phyloP scores from a whole-genome alignment of 352 stramenopile genomes.

The Aphanomyces astaci region DNA sequence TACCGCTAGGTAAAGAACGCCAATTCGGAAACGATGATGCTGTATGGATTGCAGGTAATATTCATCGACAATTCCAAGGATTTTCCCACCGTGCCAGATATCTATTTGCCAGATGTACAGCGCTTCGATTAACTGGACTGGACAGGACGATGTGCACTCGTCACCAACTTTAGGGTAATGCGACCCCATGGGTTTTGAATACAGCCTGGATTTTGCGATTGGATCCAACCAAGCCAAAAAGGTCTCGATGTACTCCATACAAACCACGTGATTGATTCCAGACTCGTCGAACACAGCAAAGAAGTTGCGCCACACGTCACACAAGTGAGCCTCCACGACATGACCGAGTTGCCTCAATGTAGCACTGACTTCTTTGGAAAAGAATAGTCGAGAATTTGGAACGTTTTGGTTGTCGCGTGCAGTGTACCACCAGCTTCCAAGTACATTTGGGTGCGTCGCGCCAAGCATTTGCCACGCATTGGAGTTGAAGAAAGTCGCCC shows the following conservation, averaged over 20 bases:
- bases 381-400: neutral
- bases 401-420: neutral
- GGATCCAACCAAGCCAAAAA: neutral
- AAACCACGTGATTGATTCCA: neutral
- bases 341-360: neutral
- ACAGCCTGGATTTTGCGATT: neutral
- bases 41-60: neutral
- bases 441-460: neutral
- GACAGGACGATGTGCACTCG: neutral
- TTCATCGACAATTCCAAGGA: neutral
- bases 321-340: neutral
- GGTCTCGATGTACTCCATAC: neutral
- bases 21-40: neutral
- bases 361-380: neutral
- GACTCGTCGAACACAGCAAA: neutral
- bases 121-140: neutral
- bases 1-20: neutral
- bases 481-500: neutral
- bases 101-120: neutral
- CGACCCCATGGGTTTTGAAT: neutral
- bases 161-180: neutral
- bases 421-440: neutral
- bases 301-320: neutral
- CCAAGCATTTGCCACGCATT: neutral
- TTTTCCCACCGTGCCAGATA: neutral